phyloP scores from a whole-genome alignment of 139 green algal species.

The Asterochloris sp. region DNA sequence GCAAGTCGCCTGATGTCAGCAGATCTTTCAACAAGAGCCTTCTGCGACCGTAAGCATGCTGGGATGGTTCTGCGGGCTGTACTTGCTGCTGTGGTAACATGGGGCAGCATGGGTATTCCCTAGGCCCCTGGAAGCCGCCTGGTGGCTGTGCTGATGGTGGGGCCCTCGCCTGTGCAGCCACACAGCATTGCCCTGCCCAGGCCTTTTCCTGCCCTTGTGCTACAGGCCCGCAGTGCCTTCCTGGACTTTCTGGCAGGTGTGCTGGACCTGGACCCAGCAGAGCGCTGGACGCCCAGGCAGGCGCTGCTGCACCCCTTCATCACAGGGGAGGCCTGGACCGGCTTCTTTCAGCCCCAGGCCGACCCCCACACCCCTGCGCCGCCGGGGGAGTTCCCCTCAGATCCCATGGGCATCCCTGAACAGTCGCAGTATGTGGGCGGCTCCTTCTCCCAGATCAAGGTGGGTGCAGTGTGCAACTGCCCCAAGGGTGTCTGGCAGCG shows the following conservation, averaged over 20 bases:
- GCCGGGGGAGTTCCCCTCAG: neutral
- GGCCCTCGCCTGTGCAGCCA: no score
- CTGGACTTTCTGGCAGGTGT: slow-evolving; percentile 75
- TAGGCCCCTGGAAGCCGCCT: no score
- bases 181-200: no score
- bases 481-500: neutral
- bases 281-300: slow-evolving; percentile 56
- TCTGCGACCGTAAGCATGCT: no score
- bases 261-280: slow-evolving; percentile 69
- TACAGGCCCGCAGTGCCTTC: slow-evolving; percentile 57
- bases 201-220: no score
- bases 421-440: neutral
- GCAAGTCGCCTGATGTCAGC: no score
- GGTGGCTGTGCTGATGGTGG: no score
- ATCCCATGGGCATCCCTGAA: neutral
- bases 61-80: no score
- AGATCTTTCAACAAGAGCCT: no score
- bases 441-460: slow-evolving; percentile 13
- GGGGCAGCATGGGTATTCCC: no score
- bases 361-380: slow-evolving; percentile 19
- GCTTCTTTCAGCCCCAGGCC: slow-evolving; percentile 65
- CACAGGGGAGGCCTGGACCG: slow-evolving; percentile 41
- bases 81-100: no score
- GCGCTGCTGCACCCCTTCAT: slow-evolving; percentile 88
- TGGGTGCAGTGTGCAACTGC: neutral